Percentiles rank a stretch among this genome's conserved stretches.
Evolutionary conservation across 495 filamentous ascomycete species (phyloP).

Genomic region (Annulohypoxylon nitens): DNA sequence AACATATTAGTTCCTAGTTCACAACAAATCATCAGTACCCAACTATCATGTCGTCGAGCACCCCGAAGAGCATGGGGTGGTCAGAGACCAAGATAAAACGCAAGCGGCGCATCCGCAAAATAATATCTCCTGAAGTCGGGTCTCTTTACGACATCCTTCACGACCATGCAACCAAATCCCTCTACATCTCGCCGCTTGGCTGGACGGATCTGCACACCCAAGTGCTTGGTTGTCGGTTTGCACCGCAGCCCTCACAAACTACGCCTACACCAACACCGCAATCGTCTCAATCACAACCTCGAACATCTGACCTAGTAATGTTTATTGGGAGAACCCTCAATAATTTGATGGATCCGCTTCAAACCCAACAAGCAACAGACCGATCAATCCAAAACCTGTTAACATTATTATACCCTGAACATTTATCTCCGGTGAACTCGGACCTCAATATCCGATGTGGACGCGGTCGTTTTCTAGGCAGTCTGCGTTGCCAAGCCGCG

Average conservation of each 20-base stretch:
- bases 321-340: conserved; percentile 51
- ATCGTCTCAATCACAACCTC: conserved; percentile 16
- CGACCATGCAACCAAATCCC: conserved; percentile 55
- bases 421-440: conserved; percentile 40
- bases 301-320: conserved; percentile 42
- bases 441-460: conserved; percentile 59
- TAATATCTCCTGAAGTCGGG: conserved; percentile 54
- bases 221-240: conserved; percentile 57
- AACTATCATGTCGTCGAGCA: conserved; percentile 12
- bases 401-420: conserved; percentile 52
- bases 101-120: conserved; percentile 25
- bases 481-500: conserved; percentile 52
- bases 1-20: conserved; percentile 13
- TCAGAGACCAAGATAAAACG: conserved; percentile 13
- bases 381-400: conserved; percentile 54
- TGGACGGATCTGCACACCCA: conserved; percentile 62
- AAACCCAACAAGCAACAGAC: conserved; percentile 40
- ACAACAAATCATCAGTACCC: not conserved
- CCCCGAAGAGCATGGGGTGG: not conserved
- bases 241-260: conserved; percentile 47
- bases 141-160: conserved; percentile 64
- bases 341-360: conserved; percentile 45
- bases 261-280: conserved; percentile 47
- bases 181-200: conserved; percentile 58
- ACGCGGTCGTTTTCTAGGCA: conserved; percentile 44